Conservation (phyloP, 805 yeast species). For the Saccharomycopsis olivae region DNA sequence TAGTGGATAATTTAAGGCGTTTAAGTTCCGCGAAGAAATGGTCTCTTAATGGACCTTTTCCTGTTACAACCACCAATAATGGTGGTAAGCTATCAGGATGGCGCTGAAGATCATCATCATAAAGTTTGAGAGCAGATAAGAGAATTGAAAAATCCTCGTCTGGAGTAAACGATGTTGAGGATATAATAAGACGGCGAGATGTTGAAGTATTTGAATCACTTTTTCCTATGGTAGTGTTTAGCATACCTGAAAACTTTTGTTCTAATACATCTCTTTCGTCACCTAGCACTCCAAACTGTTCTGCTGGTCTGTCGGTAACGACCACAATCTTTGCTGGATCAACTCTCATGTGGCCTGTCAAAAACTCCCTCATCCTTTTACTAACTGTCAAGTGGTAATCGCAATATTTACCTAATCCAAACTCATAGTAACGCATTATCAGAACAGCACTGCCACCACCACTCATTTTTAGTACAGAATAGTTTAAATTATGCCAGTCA, state of each 20-base stretch:
- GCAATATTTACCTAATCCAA: conserved; percentile 48
- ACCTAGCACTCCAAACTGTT: conserved; percentile 33
- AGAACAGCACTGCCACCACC: conserved; percentile 33
- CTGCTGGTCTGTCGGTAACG: conserved; percentile 79
- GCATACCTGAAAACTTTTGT: too few relatives aligned
- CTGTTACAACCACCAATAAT: conserved; percentile 69
- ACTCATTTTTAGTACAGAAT: conserved; percentile 57
- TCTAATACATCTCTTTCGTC: conserved; percentile 32
- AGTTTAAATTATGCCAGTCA: conserved; percentile 97
- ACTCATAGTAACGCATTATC: conserved; percentile 54
- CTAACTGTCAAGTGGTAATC: conserved; percentile 76
- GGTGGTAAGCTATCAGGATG: conserved; percentile 28
- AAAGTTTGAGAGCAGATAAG: conserved; percentile 52
- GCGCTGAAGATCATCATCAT: conserved; percentile 29
- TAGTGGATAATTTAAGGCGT: conserved; percentile 29
- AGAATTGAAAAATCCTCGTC: conserved; percentile 80
- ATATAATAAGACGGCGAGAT: conserved; percentile 62
- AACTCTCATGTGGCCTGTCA: conserved; percentile 28
- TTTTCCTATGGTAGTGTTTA: conserved; percentile 18
- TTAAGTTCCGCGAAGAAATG: conserved; percentile 39
- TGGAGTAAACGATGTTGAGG: conserved; percentile 91
- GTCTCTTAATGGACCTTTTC: conserved; percentile 79
- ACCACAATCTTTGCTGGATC: conserved; percentile 48
- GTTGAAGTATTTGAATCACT: conserved; percentile 14
- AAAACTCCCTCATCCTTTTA: conserved; percentile 51